A percentile compares a stretch with the other conserved stretches of the same genome.
Conservation (phyloP, 1,284 basidiomycete species). For the Sporisorium graminicola region DNA sequence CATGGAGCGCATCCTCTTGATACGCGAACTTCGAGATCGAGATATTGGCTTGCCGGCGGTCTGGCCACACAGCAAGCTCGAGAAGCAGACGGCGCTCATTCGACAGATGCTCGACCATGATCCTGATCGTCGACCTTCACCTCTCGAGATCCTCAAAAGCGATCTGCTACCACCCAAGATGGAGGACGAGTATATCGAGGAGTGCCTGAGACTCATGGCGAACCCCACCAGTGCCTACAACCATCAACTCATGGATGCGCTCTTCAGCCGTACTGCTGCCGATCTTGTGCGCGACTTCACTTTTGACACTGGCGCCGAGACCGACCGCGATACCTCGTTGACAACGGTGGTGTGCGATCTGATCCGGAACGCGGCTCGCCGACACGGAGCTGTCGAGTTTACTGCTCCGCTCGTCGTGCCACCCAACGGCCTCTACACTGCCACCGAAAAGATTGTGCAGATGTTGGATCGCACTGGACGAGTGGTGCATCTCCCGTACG, state of each 20-base stretch:
- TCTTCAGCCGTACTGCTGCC: constrained; percentile 71
- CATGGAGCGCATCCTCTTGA: constrained; percentile 85
- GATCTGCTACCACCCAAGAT: constrained; percentile 80
- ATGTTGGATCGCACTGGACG: constrained; percentile 77
- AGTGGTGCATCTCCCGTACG: constrained; percentile 68
- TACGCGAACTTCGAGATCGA: constrained; percentile 81
- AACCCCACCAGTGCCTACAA: constrained; percentile 65
- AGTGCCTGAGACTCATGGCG: constrained; percentile 83
- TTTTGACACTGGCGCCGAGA: constrained; percentile 82
- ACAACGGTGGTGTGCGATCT: constrained; percentile 83
- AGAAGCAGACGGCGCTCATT: constrained; percentile 77
- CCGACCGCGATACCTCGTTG: constrained; percentile 78
- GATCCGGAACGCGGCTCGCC: constrained; percentile 81
- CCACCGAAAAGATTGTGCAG: constrained; percentile 83
- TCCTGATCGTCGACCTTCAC: constrained; percentile 82
- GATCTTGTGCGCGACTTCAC: constrained; percentile 80
- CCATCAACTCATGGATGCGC: constrained; percentile 58
- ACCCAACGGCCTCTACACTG: constrained; percentile 77
- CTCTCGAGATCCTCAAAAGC: constrained; percentile 86
- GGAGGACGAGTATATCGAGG: constrained; percentile 87
- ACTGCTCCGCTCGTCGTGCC: constrained; percentile 87
- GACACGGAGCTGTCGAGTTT: constrained; percentile 89
- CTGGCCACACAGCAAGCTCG: constrained; percentile 77
- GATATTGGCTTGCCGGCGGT: constrained; percentile 80
- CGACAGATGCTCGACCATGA: constrained; percentile 85